Evolutionary conservation across 768 basidiomycete genomes (phyloP).

Genomic region (Galerina marginata): DNA sequence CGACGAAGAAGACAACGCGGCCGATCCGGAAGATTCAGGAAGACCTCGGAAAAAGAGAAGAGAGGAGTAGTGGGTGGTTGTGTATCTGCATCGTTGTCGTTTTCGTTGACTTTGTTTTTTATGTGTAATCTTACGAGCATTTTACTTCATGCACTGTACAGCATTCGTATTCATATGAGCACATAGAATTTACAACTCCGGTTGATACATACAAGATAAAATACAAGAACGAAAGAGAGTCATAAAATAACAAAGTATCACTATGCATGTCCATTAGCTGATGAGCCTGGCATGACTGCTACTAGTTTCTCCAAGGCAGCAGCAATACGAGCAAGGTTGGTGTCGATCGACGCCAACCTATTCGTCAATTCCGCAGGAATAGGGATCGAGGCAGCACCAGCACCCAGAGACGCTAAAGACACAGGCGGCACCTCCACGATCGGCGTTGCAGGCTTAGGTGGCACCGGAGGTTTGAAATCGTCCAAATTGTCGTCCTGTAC

Average conservation of each 20-base stretch:
- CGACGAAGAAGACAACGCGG: conserved; percentile 21
- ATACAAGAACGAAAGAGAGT: no score
- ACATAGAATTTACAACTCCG: no score
- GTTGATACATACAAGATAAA: no score
- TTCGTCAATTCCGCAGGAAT: conserved; percentile 34
- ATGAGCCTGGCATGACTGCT: conserved; percentile 2
- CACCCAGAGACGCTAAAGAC: neutral
- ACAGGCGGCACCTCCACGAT: conserved; percentile 13
- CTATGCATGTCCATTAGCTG: neutral
- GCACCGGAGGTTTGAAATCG: conserved; percentile 37
- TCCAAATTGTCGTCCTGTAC: conserved; percentile 39
- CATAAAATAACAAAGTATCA: neutral
- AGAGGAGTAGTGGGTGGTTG: conserved; percentile 6
- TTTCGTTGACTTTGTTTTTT: neutral
- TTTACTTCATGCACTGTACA: no score
- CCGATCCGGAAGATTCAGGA: conserved; percentile 18
- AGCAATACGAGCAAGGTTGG: conserved; percentile 41
- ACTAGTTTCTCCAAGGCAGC: conserved; percentile 40
- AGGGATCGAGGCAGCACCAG: neutral
- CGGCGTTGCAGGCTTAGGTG: conserved; percentile 30
- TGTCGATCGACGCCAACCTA: conserved; percentile 40
- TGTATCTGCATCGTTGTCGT: neutral
- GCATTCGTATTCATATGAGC: no score
- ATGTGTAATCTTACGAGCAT: neutral
- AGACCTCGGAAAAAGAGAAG: conserved; percentile 25